phyloP scores from a whole-genome alignment of 2,329 filamentous ascomycete genomes.

The Botrytis pseudocinerea region DNA sequence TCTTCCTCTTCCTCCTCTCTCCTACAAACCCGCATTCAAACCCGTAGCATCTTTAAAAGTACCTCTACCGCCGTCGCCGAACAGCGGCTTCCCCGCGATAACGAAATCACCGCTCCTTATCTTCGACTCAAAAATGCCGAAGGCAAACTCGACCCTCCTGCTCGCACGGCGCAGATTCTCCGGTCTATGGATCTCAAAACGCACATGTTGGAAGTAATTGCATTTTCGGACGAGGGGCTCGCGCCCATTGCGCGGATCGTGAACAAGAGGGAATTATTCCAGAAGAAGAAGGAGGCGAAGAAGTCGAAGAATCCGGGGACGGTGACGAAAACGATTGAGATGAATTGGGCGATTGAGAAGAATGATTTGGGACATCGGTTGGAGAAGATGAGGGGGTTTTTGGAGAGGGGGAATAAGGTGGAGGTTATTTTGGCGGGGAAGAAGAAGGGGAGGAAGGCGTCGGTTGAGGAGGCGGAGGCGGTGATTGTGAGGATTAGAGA shows the following conservation, averaged over 20 bases:
- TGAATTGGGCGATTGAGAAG: conserved; percentile 82
- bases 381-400: conserved; percentile 65
- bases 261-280: conserved; percentile 54
- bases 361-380: conserved; percentile 76
- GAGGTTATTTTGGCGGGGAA: conserved; percentile 71
- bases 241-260: conserved; percentile 71
- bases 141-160: conserved; percentile 40
- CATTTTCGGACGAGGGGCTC: conserved; percentile 36
- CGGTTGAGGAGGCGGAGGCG: conserved; percentile 58
- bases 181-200: conserved; percentile 49
- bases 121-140: conserved; percentile 48
- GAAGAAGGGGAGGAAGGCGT: conserved; percentile 61
- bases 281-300: conserved; percentile 46
- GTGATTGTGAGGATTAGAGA: conserved; percentile 55
- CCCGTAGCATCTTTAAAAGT: conserved; percentile 14
- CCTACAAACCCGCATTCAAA: conserved; percentile 18
- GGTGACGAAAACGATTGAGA: conserved; percentile 73
- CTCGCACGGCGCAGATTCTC: conserved; percentile 44
- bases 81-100: conserved; percentile 46
- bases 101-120: conserved; percentile 48
- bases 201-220: conserved; percentile 53
- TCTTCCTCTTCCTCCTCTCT: conserved; percentile 11
- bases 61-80: conserved; percentile 21
- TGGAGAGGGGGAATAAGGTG: conserved; percentile 73
- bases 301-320: conserved; percentile 44